These are phyloP conservation scores for Solanum hybrid DNA, from an alignment of 305 asterid genomes.

Conservation along the genomic window DNA sequence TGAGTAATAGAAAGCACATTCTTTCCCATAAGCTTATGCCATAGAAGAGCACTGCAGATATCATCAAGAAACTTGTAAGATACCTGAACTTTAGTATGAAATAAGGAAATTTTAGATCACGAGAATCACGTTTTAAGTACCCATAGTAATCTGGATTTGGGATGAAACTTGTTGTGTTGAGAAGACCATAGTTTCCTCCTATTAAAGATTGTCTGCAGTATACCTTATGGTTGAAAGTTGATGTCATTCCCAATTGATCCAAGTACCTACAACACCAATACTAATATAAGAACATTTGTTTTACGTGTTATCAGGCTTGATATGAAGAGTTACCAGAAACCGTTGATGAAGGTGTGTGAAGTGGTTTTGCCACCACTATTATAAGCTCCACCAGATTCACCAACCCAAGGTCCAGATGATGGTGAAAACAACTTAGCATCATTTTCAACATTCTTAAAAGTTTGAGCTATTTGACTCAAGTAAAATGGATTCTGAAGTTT, in stretches of 20 bases:
- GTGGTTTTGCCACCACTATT: slow-evolving; percentile 73
- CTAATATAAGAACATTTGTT: not conserved
- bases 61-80: not conserved
- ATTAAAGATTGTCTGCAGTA: slow-evolving; percentile 77
- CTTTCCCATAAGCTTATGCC: slow-evolving; percentile 75
- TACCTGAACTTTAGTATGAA: not conserved
- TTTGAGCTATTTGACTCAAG: slow-evolving; percentile 36
- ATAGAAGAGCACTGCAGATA: slow-evolving; percentile 48
- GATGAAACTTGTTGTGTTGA: slow-evolving; percentile 49
- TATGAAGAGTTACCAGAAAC: slow-evolving; percentile 48
- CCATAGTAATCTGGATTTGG: slow-evolving; percentile 92
- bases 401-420: slow-evolving; percentile 70
- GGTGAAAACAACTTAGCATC: slow-evolving; percentile 36
- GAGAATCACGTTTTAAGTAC: slow-evolving; percentile 17
- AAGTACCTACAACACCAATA: slow-evolving; percentile 41
- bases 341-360: slow-evolving; percentile 58
- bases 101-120: not conserved
- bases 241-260: slow-evolving; percentile 85
- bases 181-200: slow-evolving; percentile 85
- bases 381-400: slow-evolving; percentile 87
- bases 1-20: slow-evolving; percentile 48
- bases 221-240: slow-evolving; percentile 63
- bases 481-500: slow-evolving; percentile 66
- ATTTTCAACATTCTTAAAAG: slow-evolving; percentile 29
- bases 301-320: not conserved